A percentile compares a stretch with the other conserved stretches of the same genome.
These are phyloP conservation scores for Corynascus novoguineensis DNA, from an alignment of 495 filamentous ascomycete genomes.

Conservation along the genomic window DNA sequence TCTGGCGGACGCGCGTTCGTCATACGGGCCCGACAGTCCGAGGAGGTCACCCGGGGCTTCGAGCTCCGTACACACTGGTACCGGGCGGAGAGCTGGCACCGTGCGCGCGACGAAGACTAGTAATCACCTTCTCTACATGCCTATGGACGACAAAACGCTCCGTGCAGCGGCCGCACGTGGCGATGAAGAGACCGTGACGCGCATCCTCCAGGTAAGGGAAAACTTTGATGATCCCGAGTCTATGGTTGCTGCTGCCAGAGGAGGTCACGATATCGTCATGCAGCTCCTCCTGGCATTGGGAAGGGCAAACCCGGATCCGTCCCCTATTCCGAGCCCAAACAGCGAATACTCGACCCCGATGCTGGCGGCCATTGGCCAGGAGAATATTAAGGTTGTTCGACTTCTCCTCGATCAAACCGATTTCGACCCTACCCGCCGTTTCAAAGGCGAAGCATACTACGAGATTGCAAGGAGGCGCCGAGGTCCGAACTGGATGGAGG, in stretches of 20 bases:
- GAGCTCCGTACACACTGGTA: constrained; percentile 26
- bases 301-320: constrained; percentile 71
- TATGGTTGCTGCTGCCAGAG: constrained; percentile 84
- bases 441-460: constrained; percentile 68
- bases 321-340: constrained; percentile 43
- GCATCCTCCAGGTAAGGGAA: constrained; percentile 72
- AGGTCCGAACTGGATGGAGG: constrained; percentile 85
- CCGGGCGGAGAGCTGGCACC: constrained; percentile 38
- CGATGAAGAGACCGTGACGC: constrained; percentile 70
- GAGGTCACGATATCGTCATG: constrained; percentile 81
- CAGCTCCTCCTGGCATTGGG: constrained; percentile 80
- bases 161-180: constrained; percentile 75
- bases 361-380: constrained; percentile 86
- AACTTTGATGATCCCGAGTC: constrained; percentile 68
- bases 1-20: constrained; percentile 53
- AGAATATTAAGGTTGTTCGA: constrained; percentile 74
- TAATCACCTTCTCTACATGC: constrained; percentile 51
- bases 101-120: constrained; percentile 51
- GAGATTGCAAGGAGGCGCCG: constrained; percentile 77
- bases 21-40: constrained; percentile 64
- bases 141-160: constrained; percentile 62
- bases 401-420: constrained; percentile 70
- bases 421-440: constrained; percentile 71
- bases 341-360: constrained; percentile 78
- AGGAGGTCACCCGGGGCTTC: constrained; percentile 54